These are phyloP conservation scores for Phytophthora hibernalis DNA, from an alignment of 352 stramenopile species.

Conservation along the genomic window DNA sequence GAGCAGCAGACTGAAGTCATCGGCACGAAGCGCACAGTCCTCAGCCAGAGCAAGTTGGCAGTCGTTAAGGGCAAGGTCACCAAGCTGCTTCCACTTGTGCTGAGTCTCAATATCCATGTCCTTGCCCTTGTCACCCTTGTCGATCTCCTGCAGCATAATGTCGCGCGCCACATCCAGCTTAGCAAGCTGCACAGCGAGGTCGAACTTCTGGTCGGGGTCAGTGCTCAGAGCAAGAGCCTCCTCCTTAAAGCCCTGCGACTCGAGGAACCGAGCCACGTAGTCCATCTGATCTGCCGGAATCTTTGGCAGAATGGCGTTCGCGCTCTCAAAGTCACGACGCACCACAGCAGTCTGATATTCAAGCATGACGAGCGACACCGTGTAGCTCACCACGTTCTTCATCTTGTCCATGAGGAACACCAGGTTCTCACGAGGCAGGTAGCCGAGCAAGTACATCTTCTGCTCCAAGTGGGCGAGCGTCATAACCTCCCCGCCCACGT, in stretches of 20 bases:
- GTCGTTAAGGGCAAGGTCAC: slow-evolving; percentile 93
- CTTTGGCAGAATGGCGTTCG: slow-evolving; percentile 96
- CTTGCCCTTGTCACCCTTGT: slow-evolving; percentile 53
- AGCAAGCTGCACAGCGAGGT: slow-evolving; percentile 97
- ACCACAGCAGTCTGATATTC: slow-evolving; percentile 99
- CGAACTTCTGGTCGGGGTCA: slow-evolving; percentile 98
- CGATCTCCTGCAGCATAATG: slow-evolving; percentile 93
- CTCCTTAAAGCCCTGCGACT: slow-evolving; percentile 99
- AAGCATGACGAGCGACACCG: slow-evolving; percentile 95
- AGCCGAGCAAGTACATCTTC: slow-evolving; percentile 98
- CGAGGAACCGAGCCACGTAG: slow-evolving; percentile 94
- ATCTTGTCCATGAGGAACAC: slow-evolving; percentile 99
- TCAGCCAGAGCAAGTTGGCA: slow-evolving; percentile 96
- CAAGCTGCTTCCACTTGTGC: slow-evolving; percentile 98
- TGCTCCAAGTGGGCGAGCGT: slow-evolving; percentile 96
- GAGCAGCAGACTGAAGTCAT: slow-evolving; percentile 97
- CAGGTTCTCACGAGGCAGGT: slow-evolving; percentile 98
- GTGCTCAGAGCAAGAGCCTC: slow-evolving; percentile 94
- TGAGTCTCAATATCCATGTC: slow-evolving; percentile 96
- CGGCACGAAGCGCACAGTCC: slow-evolving; percentile 93
- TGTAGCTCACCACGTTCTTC: slow-evolving; percentile 93
- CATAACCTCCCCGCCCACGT: slow-evolving; percentile 99
- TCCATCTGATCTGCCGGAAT: slow-evolving; percentile 93
- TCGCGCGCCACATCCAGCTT: slow-evolving; percentile 95
- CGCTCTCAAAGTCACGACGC: slow-evolving; percentile 97